A percentile compares a stretch with the other conserved stretches of the same genome.
These are phyloP conservation scores for Carpinus viminea DNA, from an alignment of 306 rosid genomes.

Conservation along the genomic window DNA sequence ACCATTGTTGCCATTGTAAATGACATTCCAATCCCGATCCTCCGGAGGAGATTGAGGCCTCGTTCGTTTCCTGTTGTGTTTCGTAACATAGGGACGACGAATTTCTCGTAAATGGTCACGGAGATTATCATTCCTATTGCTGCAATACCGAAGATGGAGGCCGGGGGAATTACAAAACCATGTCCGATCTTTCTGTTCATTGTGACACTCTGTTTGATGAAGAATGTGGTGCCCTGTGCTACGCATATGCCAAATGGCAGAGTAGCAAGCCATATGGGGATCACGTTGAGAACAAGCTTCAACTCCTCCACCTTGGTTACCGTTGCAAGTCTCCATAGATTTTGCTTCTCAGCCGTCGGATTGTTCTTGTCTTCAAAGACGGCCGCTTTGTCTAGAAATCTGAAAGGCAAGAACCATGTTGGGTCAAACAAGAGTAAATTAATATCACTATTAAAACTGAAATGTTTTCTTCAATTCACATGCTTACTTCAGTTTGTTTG, in stretches of 20 bases:
- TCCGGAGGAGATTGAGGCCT: slow-evolving; percentile 85
- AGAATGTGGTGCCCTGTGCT: slow-evolving; percentile 83
- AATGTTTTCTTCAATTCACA: background rate
- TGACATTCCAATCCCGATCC: slow-evolving; percentile 84
- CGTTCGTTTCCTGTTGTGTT: slow-evolving; percentile 67
- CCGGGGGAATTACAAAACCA: slow-evolving; percentile 66
- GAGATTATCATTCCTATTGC: slow-evolving; percentile 78
- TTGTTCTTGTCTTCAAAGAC: slow-evolving; percentile 41
- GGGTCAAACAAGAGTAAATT: too few relatives aligned
- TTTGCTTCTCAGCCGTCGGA: slow-evolving; percentile 40
- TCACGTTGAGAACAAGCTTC: slow-evolving; percentile 81
- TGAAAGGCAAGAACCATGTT: slow-evolving; percentile 20
- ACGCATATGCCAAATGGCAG: slow-evolving; percentile 72
- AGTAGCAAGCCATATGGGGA: slow-evolving; percentile 80
- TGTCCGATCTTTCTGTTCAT: slow-evolving; percentile 45
- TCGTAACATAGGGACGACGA: slow-evolving; percentile 63
- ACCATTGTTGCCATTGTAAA: slow-evolving; percentile 59
- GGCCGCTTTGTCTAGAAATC: slow-evolving; percentile 95
- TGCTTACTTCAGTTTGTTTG: slow-evolving; percentile 72
- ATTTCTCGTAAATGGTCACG: slow-evolving; percentile 66
- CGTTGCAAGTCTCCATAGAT: slow-evolving; percentile 70
- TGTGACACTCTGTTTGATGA: slow-evolving; percentile 69
- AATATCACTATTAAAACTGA: background rate
- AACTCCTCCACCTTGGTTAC: slow-evolving; percentile 80
- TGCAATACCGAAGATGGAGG: slow-evolving; percentile 62